Base-by-base conservation (phyloP, 148 eudicot species). In the Polygonum aviculare region DNA sequence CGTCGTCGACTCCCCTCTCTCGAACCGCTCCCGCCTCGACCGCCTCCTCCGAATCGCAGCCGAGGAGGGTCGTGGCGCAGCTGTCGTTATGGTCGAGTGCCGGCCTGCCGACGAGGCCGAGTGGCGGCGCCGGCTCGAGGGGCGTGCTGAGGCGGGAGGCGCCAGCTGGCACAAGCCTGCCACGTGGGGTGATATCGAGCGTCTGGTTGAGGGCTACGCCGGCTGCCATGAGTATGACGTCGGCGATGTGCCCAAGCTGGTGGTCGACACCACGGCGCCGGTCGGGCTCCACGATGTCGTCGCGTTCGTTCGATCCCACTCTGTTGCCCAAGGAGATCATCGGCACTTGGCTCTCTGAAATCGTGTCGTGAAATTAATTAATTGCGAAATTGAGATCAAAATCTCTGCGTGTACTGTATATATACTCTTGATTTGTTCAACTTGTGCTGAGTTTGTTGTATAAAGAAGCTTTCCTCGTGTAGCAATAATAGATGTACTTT, bases 1-100 rank as follows among this genome's bases (percentile, higher is more conserved):
- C 51, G 86, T 90, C 41, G 51, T 90, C 8, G 98, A 90, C 80
- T 87, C 98, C 4, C 91, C 98, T 0, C 90, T 93, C 62, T 93
- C 98, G 1, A 83, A 81, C 62, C 86, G 80, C 18, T 69, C 74
- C 65, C 90, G 83, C 78, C 88, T 93, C 71, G 88, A 87, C 74
- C 74, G 73, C 39, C 70, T 86, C 31, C 40, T 83, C 22, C 36
- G 71, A 3, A 26, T 90, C 71, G 89, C 91, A 1, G 62, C 63
- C 1, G 63, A 14, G 12, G n/a, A 74, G 11, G 88, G 84, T 14
- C 7, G 70, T 6, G 89, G 84, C 14, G 81, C 84, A 45, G 75
- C 83, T 54, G 79, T 86, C 33, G 12, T 89, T 55, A 40, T 89
- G 57, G 78, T 87, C 2, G 93, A 90, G 78, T 90, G 93, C 31